Evolutionary conservation across 106 monocot genomes (phyloP).

Genomic region (Iris macrosiphon): DNA sequence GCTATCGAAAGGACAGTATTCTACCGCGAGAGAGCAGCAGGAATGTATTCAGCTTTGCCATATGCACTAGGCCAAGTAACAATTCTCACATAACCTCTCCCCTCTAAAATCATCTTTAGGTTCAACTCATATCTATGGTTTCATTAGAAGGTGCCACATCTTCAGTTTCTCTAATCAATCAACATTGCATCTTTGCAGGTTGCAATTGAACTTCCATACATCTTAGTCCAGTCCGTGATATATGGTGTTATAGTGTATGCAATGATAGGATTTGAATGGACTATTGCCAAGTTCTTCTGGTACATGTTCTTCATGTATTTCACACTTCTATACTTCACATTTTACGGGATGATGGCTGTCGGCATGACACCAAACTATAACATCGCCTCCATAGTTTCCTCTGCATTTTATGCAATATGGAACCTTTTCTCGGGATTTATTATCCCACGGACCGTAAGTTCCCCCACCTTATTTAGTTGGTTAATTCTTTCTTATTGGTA

Average conservation of each 20-base stretch:
- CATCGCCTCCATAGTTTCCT: conserved; percentile 30
- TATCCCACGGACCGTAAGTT: conserved; percentile 35
- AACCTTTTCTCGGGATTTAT: conserved; percentile 44
- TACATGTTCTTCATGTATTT: conserved; percentile 21
- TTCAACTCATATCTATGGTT: neutral
- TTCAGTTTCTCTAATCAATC: neutral
- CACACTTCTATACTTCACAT: conserved; percentile 46
- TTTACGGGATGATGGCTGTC: conserved; percentile 43
- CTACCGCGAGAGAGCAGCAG: conserved; percentile 69
- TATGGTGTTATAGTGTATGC: conserved; percentile 22
- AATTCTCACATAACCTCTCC: neutral
- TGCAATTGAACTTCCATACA: conserved; percentile 33
- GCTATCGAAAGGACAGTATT: conserved; percentile 63
- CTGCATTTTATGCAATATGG: conserved; percentile 44
- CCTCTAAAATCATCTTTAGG: neutral
- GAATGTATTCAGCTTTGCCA: conserved; percentile 75
- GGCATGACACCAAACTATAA: conserved; percentile 36
- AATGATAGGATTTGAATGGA: conserved; percentile 20
- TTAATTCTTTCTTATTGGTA: neutral
- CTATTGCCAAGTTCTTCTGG: conserved; percentile 12
- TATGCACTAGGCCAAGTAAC: conserved; percentile 66
- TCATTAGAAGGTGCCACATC: no score
- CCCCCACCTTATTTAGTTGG: neutral
- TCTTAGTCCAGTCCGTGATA: conserved; percentile 24
- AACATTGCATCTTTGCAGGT: conserved; percentile 1